phyloP scores from a whole-genome alignment of 129 eudicot genomes.

The Flaveria brownii region DNA sequence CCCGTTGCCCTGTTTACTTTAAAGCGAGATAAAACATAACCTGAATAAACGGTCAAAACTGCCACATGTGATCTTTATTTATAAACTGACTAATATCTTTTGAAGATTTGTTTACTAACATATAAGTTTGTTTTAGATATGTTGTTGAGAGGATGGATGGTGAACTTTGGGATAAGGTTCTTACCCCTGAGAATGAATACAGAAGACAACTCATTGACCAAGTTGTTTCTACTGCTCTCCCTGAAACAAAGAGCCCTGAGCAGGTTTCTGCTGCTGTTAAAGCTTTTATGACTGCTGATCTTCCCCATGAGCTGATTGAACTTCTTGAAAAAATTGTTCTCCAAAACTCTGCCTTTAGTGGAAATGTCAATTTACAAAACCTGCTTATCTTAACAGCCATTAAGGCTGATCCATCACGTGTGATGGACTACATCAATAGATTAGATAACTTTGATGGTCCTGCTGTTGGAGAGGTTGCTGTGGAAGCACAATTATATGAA shows the following conservation, averaged over 20 bases:
- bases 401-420: conserved; percentile 86
- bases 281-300: conserved; percentile 98
- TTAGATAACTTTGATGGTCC: conserved; percentile 96
- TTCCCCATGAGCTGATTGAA: conserved; percentile 92
- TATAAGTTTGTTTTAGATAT: conserved; percentile 50
- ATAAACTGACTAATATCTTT: neutral
- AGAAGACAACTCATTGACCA: conserved; percentile 95
- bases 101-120: conserved; percentile 11
- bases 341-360: conserved; percentile 94
- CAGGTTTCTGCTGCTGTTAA: conserved; percentile 97
- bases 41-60: neutral
- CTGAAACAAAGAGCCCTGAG: conserved; percentile 94
- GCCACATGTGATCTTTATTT: neutral
- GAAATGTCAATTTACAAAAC: conserved; percentile 85
- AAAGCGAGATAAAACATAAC: neutral
- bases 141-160: conserved; percentile 98
- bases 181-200: conserved; percentile 89
- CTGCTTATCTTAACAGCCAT: conserved; percentile 88
- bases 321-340: conserved; percentile 94
- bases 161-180: conserved; percentile 96
- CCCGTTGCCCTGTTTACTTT: neutral
- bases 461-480: conserved; percentile 96
- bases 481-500: conserved; percentile 82
- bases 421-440: conserved; percentile 87
- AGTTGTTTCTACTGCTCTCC: conserved; percentile 90